phyloP scores from a whole-genome alignment of 495 filamentous ascomycete species.

The Aeminium ludgeri region DNA sequence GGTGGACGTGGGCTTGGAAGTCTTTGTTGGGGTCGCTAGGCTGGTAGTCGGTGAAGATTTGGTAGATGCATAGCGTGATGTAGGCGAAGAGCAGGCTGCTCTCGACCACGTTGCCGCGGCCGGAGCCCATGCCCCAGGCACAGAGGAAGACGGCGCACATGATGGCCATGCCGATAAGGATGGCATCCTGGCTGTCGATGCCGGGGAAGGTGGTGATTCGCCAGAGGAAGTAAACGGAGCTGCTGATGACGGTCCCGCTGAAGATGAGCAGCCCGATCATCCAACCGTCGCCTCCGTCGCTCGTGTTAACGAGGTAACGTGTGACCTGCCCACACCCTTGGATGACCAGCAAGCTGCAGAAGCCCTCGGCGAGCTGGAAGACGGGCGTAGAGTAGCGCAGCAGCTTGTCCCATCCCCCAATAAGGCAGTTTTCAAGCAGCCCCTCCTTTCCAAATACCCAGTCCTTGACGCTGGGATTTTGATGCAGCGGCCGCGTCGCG shows the following conservation, averaged over 20 bases:
- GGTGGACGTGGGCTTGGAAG: conserved; percentile 8
- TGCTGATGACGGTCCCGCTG: conserved; percentile 80
- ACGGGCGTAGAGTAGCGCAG: conserved; percentile 86
- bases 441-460: conserved; percentile 77
- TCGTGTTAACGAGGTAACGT: conserved; percentile 74
- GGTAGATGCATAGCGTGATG: conserved; percentile 90
- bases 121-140: conserved; percentile 85
- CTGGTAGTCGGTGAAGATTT: conserved; percentile 96
- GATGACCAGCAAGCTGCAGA: conserved; percentile 90
- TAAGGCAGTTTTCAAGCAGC: conserved; percentile 54
- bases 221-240: conserved; percentile 91
- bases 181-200: conserved; percentile 84
- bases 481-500: conserved; percentile 31
- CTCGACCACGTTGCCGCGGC: conserved; percentile 88
- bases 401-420: conserved; percentile 79
- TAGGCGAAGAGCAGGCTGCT: conserved; percentile 93
- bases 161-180: conserved; percentile 77
- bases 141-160: conserved; percentile 83
- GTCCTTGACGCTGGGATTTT: conserved; percentile 44
- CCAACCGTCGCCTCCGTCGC: conserved; percentile 85
- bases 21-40: conserved; percentile 19
- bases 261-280: conserved; percentile 83
- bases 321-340: conserved; percentile 89
- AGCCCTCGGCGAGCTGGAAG: conserved; percentile 88
- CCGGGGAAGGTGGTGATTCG: conserved; percentile 83